Base-by-base conservation (phyloP, 2,329 filamentous ascomycete genomes). In the Septoria linicola region DNA sequence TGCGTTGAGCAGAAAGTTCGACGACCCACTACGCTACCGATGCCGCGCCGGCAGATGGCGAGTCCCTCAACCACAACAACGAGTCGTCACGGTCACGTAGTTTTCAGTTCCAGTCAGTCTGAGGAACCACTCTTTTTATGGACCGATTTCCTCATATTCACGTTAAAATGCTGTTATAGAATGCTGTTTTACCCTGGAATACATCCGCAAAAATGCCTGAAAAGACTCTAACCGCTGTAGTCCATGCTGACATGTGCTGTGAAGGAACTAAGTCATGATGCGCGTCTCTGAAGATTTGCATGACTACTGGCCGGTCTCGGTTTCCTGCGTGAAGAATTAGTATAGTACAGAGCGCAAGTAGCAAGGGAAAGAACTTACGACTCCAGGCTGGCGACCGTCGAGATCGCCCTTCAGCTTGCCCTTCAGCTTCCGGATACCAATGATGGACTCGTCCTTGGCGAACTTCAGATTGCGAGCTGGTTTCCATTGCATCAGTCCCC, bases 401-500 rank as follows among this genome's bases (percentile, higher is more conserved):
- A 97, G 71, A 20, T 76, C 76, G 16, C 81, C 80, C 27, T 84
- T 85, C 8, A 93, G 78, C 66, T 88, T 84, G 64, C 87, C 86
- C 69, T 85, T 87, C 49, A 95, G 72, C 68, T 88, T 88, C 37
- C 84, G 78, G 4, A 90, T 70, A 0, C 88, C 89, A 72, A 85
- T 91, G 63, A 87, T 85, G 0, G 87, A 83, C 74, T 97, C 88
- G 63, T 96, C 80, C 72, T 93, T 95, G 36, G 85, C 91, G 68
- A 96, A 97, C 59, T 84, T 83, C 17, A 83, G 76, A 66, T 96
- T 96, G 34, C 92, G 79, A 67, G 91, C 87, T 0, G 92, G 91
- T 65, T 84, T 88, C 90, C 91, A 97, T 70, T 97, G 92, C 89
- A 96, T 95, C 66, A 96, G 64, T 0, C 92, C 92, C 8, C 91